phyloP scores from a whole-genome alignment of 2,329 filamentous ascomycete species.

The Emergomyces pasteurianus region DNA sequence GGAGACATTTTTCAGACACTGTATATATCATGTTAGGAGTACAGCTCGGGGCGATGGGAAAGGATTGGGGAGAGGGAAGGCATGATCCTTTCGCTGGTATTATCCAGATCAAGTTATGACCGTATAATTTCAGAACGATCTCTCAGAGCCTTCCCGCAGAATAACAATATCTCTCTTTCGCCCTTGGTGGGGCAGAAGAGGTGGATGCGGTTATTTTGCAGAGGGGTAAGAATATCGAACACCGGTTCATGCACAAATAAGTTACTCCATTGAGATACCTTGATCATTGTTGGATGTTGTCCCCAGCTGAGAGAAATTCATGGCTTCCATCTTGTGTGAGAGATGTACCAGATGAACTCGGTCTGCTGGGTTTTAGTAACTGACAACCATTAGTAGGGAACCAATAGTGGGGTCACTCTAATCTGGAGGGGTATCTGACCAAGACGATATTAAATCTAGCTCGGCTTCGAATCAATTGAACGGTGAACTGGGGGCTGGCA shows the following conservation, averaged over 20 bases:
- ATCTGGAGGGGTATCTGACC: neutral
- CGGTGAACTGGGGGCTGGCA: neutral
- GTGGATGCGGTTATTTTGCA: slow-evolving; percentile 15
- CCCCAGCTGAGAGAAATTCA: slow-evolving; percentile 29
- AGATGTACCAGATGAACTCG: slow-evolving; percentile 10
- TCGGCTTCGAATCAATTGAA: neutral
- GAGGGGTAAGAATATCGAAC: slow-evolving; percentile 36
- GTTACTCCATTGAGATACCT: slow-evolving; percentile 36
- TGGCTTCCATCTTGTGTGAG: slow-evolving; percentile 26
- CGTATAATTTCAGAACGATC: slow-evolving; percentile 63
- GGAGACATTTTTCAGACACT: slow-evolving; percentile 56
- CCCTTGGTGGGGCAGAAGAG: slow-evolving; percentile 8
- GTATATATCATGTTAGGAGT: slow-evolving; percentile 14
- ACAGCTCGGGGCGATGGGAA: slow-evolving; percentile 27
- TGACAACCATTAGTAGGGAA: neutral
- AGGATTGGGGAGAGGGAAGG: slow-evolving; percentile 42
- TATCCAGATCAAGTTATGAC: slow-evolving; percentile 96
- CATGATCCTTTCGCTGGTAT: slow-evolving; percentile 99
- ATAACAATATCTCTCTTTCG: slow-evolving; percentile 1
- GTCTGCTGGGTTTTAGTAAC: neutral
- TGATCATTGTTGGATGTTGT: slow-evolving; percentile 30
- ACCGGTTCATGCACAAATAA: slow-evolving; percentile 52
- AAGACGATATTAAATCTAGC: neutral
- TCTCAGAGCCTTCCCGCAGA: slow-evolving; percentile 9
- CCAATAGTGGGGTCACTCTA: neutral